Base-by-base conservation (phyloP, 148 eudicot species). In the Rhododendron ferrugineum region DNA sequence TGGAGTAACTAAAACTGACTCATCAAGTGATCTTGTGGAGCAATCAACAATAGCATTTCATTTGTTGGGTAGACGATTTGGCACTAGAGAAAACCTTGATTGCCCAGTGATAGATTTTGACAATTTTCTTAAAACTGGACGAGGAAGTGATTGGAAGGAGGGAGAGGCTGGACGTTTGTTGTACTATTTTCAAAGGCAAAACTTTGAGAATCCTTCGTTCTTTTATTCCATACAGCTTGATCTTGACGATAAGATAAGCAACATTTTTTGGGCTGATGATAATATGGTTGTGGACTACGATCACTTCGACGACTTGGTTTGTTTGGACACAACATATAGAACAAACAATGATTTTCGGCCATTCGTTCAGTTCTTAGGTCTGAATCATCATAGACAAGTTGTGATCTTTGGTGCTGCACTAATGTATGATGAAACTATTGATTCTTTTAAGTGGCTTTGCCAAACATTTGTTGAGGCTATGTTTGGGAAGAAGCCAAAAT, bases 231-330 rank as follows among this genome's bases (percentile, higher is more conserved):
- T 79, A 44, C 86, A 85, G 74, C 86, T 85, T 79, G 86, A 85
- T 79, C 40, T 80, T 46, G 83, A 85, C 54, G 86, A 85, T 47
- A 64, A 81, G 76, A 37, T 3, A 37, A 37, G 40, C 78, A 85
- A 85, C 47, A 79, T 85, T n/a, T 85, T 85, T 36, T 85, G 86
- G 86, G 77, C 83, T n/a, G 86, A 85, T 79, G 40, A 78, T 62
- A 85, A 80, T 64, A 85, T 85, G 86, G 62, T 78, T 64, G 34
- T 79, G 77, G 77, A 85, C 79, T 85, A 79, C 68, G 83, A 85
- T 60, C 77, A 64, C 44, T 85, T 78, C 66, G 78, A 83, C 62
- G 83, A 79, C 23, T 83, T 85, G 78, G 54, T 85, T 56, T 85
- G 86, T 85, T 85, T 85, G 46, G 86, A 85, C 47, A 52, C 86